A percentile compares a stretch with the other conserved stretches of the same genome.
Conservation (phyloP, 805 yeast species). For the Osmozyma mogii region DNA sequence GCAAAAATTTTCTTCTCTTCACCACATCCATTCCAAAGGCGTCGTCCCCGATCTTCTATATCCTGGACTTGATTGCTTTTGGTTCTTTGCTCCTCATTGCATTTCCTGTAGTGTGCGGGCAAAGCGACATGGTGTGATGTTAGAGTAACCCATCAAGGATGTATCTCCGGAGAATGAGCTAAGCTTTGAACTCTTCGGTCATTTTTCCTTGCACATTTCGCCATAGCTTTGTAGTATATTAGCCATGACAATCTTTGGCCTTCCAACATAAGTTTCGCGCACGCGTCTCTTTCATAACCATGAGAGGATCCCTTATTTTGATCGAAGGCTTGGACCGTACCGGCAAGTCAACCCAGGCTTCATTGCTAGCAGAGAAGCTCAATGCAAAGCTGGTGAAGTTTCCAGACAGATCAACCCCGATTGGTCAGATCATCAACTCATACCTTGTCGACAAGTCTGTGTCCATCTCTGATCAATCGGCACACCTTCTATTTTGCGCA, state of each 20-base stretch:
- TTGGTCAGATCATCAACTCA: constrained; percentile 70
- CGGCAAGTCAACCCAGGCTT: constrained; percentile 82
- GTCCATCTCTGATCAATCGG: constrained; percentile 62
- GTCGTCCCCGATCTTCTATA: constrained; percentile 10
- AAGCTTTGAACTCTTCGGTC: constrained; percentile 41
- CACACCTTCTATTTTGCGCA: constrained; percentile 84
- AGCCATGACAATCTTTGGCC: too few species aligned
- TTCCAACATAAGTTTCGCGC: too few species aligned
- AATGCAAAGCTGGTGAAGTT: constrained; percentile 52
- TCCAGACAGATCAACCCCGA: constrained; percentile 79
- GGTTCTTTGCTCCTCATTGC: constrained; percentile 9
- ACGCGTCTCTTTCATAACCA: too few species aligned
- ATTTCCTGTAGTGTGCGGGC: constrained; percentile 9
- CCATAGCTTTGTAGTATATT: too few species aligned
- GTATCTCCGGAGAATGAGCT: constrained; percentile 48
- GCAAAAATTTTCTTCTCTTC: constrained; percentile 2
- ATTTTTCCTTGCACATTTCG: constrained; percentile 38
- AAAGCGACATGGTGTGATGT: too few species aligned
- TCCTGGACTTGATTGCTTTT: constrained; percentile 11
- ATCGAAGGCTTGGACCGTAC: constrained; percentile 93
- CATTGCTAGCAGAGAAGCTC: constrained; percentile 21
- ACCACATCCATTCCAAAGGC: constrained; percentile 11
- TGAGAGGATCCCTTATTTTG: constrained; percentile 68
- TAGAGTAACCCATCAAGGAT: constrained; percentile 24
- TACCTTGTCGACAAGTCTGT: constrained; percentile 52